Conservation (phyloP, 371 early-diverging fungal species). For the Mucor sp. region DNA sequence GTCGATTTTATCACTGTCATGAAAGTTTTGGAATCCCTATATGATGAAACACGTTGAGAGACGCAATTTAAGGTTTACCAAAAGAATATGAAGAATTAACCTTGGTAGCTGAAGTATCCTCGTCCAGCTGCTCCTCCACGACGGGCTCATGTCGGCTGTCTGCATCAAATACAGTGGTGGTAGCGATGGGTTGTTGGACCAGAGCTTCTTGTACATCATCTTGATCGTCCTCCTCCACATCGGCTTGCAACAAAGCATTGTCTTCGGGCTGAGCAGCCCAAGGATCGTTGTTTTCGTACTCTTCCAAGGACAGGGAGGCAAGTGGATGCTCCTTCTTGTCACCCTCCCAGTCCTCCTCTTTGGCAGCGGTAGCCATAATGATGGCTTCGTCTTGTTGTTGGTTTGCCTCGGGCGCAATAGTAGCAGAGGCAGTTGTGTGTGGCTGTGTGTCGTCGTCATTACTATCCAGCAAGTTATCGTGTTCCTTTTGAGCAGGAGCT, state of each 20-base stretch:
- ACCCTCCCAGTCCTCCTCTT: background rate
- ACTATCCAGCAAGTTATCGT: background rate
- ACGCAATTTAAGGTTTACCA: background rate
- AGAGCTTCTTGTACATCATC: background rate
- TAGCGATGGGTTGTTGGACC: constrained; percentile 1
- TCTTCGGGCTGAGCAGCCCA: constrained; percentile 16
- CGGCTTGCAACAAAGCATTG: background rate
- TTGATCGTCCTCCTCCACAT: background rate
- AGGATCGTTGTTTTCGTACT: constrained; percentile 14
- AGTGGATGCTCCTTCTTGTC: constrained; percentile 19
- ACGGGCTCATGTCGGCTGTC: background rate
- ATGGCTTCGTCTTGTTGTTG: background rate
- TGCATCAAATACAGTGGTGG: background rate
- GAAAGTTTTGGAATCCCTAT: constrained; percentile 49
- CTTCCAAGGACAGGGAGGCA: constrained; percentile 6
- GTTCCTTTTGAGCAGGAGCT: background rate
- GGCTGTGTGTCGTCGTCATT: background rate
- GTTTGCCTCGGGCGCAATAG: background rate
- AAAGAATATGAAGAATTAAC: background rate
- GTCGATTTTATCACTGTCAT: constrained; percentile 39
- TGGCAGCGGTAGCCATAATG: background rate
- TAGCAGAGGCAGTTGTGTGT: background rate
- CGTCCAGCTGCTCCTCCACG: background rate
- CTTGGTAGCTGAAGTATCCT: constrained; percentile 22
- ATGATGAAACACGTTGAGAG: background rate